Base-by-base conservation (phyloP, 1,284 basidiomycete genomes). In the Cerrena zonata region DNA sequence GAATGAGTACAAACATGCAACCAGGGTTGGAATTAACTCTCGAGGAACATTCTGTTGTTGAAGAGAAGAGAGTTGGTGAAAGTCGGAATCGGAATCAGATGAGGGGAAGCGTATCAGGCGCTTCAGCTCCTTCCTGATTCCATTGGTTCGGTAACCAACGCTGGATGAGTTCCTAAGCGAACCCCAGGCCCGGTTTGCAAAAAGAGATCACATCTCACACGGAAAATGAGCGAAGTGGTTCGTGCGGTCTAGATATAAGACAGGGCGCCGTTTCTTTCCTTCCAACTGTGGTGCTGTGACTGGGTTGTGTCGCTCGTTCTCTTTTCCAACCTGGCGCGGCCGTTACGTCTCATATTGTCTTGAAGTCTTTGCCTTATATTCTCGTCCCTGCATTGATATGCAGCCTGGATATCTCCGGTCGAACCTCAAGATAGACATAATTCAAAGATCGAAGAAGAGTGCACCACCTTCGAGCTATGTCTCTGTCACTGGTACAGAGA, bases 401-500 rank as follows among this genome's bases (percentile, higher is more conserved):
- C 41, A 42, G 15, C 5, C 41, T 23, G 15, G 5, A 15, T 21
- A 39, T n/a, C n/a, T 23, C 27, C 49, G 49, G 4, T 43, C 42
- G 15, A 18, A 24, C 23, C 43, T 50, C 18, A 19, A 26, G 38
- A 23, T 46, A 5, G 18, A 45, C 41, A 25, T 49, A 34, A 45
- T 15, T 26, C n/a, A n/a, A n/a, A n/a, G 26, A 11, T 37, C 13
- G n/a, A 5, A 12, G 4, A 39, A 21, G 42, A 27, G 19, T 11
- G 12, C 51, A 19, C 38, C 53, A 18, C 58, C 56, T 7, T 50
- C 57, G 5, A 52, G 50, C 50, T 54, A 47, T 26, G 40, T 47
- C 26, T 43, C 44, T 34, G 46, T 46, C 48, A 41, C 39, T 21
- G 39, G 40, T 27, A 25, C 46, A 30, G 50, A 49, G 12, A 51